Percentiles rank a stretch among this genome's conserved stretches.
phyloP scores from a whole-genome alignment of 176 grass and related monocot genomes.

The Canna indica region DNA sequence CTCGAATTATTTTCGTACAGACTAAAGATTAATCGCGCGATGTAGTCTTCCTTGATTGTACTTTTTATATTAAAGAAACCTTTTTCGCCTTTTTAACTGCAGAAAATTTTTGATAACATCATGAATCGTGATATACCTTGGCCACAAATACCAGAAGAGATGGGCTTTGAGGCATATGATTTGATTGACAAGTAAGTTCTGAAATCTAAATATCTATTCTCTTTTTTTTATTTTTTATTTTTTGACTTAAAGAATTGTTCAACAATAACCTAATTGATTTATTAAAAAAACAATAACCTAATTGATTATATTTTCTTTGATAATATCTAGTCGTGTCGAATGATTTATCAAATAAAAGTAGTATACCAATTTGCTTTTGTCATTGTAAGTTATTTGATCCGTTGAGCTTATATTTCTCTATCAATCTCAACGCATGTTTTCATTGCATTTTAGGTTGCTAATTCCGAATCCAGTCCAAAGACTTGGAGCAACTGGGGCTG shows the following conservation, averaged over 20 bases:
- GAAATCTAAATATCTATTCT: background rate
- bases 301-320: background rate
- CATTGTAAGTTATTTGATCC: too few relatives aligned
- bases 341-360: background rate
- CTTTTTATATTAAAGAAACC: background rate
- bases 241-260: background rate
- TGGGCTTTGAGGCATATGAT: conserved; percentile 70
- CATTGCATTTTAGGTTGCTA: conserved; percentile 41
- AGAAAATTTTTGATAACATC: conserved; percentile 99
- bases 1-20: too few relatives aligned
- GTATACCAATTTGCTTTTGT: too few relatives aligned
- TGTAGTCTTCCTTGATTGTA: background rate
- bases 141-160: conserved; percentile 79
- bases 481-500: conserved; percentile 78
- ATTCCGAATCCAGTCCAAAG: conserved; percentile 80
- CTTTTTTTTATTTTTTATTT: background rate
- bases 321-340: background rate
- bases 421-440: too few relatives aligned
- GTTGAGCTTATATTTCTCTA: too few relatives aligned
- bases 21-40: background rate
- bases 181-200: conserved; percentile 76
- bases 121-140: conserved; percentile 98
- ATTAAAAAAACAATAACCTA: background rate
- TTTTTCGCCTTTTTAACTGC: conserved; percentile 5
- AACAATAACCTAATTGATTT: background rate